Base-by-base conservation (phyloP, 2,329 filamentous ascomycete genomes). In the Xylogone sp. region DNA sequence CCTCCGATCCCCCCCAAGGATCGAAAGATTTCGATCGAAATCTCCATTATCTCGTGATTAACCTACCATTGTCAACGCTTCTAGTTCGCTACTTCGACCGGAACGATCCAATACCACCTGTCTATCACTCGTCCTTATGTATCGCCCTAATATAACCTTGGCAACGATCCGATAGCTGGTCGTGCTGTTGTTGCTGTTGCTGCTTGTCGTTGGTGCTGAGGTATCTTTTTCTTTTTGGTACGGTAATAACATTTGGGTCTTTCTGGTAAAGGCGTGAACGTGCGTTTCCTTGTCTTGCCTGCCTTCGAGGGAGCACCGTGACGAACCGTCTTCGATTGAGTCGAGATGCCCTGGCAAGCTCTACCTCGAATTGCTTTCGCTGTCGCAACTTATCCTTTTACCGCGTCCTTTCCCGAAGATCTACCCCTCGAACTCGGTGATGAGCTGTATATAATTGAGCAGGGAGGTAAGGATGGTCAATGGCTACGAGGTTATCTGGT, bases 361-460 rank as follows among this genome's bases (percentile, higher is more conserved):
- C 82, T 99, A 71, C 90, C 92, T 71, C 89, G 90, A 65, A 97
- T 99, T 76, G 94, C 92, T 68, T 99, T 97, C 77, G 95, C 93
- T 63, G 89, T 99, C 71, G 94, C 93, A 77, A 92, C 87, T 60
- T 96, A 92, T 70, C 94, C 94, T 34, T 99, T 99, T 74, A 81
- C 88, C 62, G 89, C 94, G 54, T 86, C 88, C 54, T 86, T 86
- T 59, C 84, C 91, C 49, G 89, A 91, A 68, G 94, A 99, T 71
- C 84, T 99, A 19, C 94, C 95, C 9, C 86, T 99, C 68, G 92
- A 99, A 71, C 90, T 99, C 58, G 94, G 94, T 69, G 94, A 99
- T 79, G 94, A 99, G 73, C 78, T 99, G 58, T 99, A 99, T 74
- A 95, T 99, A 60, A 97, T 99, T 67, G 93, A 97, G 72, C 90